Evolutionary conservation across 306 rosid species (phyloP).

Genomic region (Vicia sativa): DNA sequence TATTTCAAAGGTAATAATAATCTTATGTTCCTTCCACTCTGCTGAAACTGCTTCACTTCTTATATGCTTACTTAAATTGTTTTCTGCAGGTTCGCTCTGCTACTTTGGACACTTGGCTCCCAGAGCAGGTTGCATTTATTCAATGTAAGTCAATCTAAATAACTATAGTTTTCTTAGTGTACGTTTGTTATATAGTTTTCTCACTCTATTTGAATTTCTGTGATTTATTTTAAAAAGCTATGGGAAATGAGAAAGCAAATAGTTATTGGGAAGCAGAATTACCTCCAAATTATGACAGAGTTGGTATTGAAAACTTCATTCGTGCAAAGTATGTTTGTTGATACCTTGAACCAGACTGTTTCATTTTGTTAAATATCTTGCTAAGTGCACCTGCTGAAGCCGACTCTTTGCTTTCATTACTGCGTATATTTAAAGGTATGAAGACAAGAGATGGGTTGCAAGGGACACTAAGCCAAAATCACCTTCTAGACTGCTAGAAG

Average conservation of each 20-base stretch:
- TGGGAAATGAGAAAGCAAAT: slow-evolving; percentile 98
- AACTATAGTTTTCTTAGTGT: slow-evolving; percentile 31
- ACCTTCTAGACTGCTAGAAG: slow-evolving; percentile 71
- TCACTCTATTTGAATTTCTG: slow-evolving; percentile 40
- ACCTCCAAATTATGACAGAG: slow-evolving; percentile 96
- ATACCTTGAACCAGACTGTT: slow-evolving; percentile 36
- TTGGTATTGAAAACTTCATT: slow-evolving; percentile 97
- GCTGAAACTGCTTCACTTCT: slow-evolving; percentile 21
- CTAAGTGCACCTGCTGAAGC: slow-evolving; percentile 26
- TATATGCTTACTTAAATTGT: slow-evolving; percentile 32
- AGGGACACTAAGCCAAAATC: slow-evolving; percentile 72
- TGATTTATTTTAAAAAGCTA: slow-evolving; percentile 55
- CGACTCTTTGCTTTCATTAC: slow-evolving; percentile 34
- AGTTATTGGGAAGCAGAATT: slow-evolving; percentile 97
- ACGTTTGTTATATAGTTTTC: slow-evolving; percentile 34
- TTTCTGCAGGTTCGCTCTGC: slow-evolving; percentile 94
- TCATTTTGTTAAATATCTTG: slow-evolving; percentile 24
- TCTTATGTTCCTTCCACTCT: slow-evolving; percentile 12
- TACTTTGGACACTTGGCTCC: slow-evolving; percentile 97
- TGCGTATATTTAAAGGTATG: slow-evolving; percentile 68
- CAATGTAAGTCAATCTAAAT: slow-evolving; percentile 67
- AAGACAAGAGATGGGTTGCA: slow-evolving; percentile 92
- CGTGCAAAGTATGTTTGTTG: slow-evolving; percentile 90
- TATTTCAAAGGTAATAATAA: slow-evolving; percentile 80
- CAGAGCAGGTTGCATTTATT: slow-evolving; percentile 96